Base-by-base conservation (phyloP, 2,329 filamentous ascomycete genomes). In the Nigrograna mackinnonii region DNA sequence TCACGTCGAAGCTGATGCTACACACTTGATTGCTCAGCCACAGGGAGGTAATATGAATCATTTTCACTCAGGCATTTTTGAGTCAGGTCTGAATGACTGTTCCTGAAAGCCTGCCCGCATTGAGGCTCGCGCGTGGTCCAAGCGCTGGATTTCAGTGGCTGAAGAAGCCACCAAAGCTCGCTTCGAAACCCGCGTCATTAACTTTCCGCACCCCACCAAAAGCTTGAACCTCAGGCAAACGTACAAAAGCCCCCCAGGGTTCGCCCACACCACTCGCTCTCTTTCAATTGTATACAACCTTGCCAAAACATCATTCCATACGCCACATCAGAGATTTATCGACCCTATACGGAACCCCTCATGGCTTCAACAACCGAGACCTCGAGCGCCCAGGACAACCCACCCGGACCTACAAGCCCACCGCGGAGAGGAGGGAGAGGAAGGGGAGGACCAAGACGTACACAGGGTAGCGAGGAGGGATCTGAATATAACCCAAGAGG, bases 371-470 rank as follows among this genome's bases (percentile, higher is more conserved):
- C 33, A 4, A 52, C 56, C 19, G 55, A 55, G 22, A 39, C 52
- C 22, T 43, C 41, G 39, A 50, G 48, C 37, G 47, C 54, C 39
- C 50, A 49, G 44, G 54, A 59, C 35, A 52, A 48, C 34, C n/a
- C 54, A n/a, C 53, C 54, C 24, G 54, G 50, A 28, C 58, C 58
- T 11, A 44, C 49, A 24, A 61, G 56, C 43, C 52, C 64, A 12
- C 52, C 58, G 38, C 53, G 59, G 35, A 52, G 62, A 14, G 58
- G 61, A 35, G 60, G 61, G 5, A 52, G 64, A 43, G 64, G 61
- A 17, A 55, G 62, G 39, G 58, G 61, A 32, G 49, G 40, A 22
- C 46, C 62, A 24, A 64, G 67, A 32, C 42, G 36, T 21, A 38
- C 54, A 28, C 35, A 32, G 17, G 53, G 56, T 6, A 16, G 34